Evolutionary conservation across 2,329 filamentous ascomycete genomes (phyloP), one percentile per base, ranked within the genome.

Genomic region (Sordariomycetes sp.): DNA sequence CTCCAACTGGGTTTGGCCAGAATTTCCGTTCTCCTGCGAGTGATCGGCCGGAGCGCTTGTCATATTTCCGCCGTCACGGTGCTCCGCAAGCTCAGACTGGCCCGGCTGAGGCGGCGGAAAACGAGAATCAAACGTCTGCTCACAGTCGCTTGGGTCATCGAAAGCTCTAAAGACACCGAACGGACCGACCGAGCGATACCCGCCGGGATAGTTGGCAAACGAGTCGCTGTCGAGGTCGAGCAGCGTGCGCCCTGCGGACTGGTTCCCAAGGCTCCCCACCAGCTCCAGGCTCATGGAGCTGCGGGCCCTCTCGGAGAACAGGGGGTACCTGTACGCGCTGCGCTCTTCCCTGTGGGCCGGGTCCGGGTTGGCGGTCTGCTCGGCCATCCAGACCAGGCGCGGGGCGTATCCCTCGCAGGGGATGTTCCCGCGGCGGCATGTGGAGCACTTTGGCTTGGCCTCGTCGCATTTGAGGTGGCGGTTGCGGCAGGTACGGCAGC

Each of bases 381-480:
- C 65, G 22, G 61, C 62, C 24, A 69, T 62, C 69, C 69, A 71
- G 18, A 68, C 64, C 8, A 71, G 59, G 7, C 63, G 65, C 8
- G 70, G 72, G 35, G 70, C 69, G 58, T 77, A 77, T 0, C 74
- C 73, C 25, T 67, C 69, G 57, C 74, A 77, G 0, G 54, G 25
- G 1, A 75, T 58, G 1, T 69, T 69, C 18, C 70, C 63, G 16
- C 68, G 65, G 25, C 60, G 60, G 59, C 75, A 77, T 46, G 68
- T 69, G 2, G 64, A 63, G 61, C 75, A 77, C 32, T 63, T 64
- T 2, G 74, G 75, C 7, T 68, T 69, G 5, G 66, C 64, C 60
- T 76, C 72, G 58, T 77, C 75, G 61, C 74, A 77, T 64, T 76
- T 77, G 40, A 71, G 65, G 62, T 76, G 75, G 20, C 75, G 70